Conservation (phyloP, 164 flowering plant genomes). For the Aristolochia contorta region DNA sequence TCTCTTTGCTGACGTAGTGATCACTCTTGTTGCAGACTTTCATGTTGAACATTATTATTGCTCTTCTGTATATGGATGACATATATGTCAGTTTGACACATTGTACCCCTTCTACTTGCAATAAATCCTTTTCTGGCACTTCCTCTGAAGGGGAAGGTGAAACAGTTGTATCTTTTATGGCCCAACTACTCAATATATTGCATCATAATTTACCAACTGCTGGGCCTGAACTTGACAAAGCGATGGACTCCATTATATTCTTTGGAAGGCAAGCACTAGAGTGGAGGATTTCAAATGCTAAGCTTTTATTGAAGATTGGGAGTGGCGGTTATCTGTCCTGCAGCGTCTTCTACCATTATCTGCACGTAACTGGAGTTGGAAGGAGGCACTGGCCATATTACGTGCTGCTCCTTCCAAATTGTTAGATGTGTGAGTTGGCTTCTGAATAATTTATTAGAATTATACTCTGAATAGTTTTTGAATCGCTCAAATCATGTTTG, state of each 20-base stretch:
- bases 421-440: conserved; percentile 75
- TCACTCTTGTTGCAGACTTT: conserved; percentile 51
- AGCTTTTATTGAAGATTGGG: conserved; percentile 89
- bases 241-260: conserved; percentile 9
- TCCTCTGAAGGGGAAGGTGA: conserved; percentile 44
- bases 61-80: conserved; percentile 81
- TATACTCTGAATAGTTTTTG: neutral
- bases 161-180: conserved; percentile 68
- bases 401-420: conserved; percentile 98
- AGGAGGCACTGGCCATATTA: conserved; percentile 78
- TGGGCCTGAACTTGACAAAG: conserved; percentile 28
- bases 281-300: conserved; percentile 68
- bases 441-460: neutral
- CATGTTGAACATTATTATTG: conserved; percentile 72
- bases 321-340: conserved; percentile 90
- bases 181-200: conserved; percentile 55
- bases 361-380: conserved; percentile 92
- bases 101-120: conserved; percentile 22
- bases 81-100: conserved; percentile 36
- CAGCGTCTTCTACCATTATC: conserved; percentile 87
- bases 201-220: conserved; percentile 45
- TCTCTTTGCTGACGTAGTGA: neutral
- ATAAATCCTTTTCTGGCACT: conserved; percentile 23
- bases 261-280: conserved; percentile 64
- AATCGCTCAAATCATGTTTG: conserved; percentile 1